Evolutionary conservation across 1,284 basidiomycete species (phyloP), one percentile per base, ranked within the genome.

Genomic region (Polyporus tsugae): DNA sequence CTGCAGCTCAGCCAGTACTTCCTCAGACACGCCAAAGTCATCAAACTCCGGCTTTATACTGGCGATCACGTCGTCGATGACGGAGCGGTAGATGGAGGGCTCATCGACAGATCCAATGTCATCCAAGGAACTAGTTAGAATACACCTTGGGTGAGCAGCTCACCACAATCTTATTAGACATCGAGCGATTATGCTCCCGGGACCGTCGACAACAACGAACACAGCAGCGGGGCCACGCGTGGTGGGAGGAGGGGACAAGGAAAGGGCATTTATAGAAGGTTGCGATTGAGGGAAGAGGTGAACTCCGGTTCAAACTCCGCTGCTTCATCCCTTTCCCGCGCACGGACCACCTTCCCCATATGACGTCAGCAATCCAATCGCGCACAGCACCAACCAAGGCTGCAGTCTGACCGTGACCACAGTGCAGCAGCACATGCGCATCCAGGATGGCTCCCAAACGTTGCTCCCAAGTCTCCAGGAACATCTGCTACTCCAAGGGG

Each of bases 1-100:
- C 82, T 97, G 95, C 66, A 99, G 84, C 68, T 95, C 92, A 74
- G 91, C 91, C 64, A 99, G 84, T 65, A 99, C 92, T 44, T 96
- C 95, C 80, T 98, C 95, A 78, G 92, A 88, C 73, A 99, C 94
- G 65, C 97, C 97, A 79, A 95, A 97, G 80, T 98, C 96, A 79
- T 99, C 97, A 83, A 99, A 99, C 81, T 99, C 97, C 79, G 91
- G 86, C 81, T 95, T 95, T 82, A 97, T 95, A 75, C 88, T 86
- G 53, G 85, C 84, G 77, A 99, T 93, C 72, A 99, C 97, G 84
- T 98, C 96, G 88, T 98, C 96, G 82, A 99, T 99, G 83, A 99
- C 95, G 74, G 89, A 82, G 73, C 97, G 93, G 82, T 99, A 99
- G 76, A 96, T 93, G 74, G 83, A 79, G 77, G 97, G 96, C 96